Evolutionary conservation across 805 yeast species (phyloP).

Genomic region (Metschnikowia kofuensis): DNA sequence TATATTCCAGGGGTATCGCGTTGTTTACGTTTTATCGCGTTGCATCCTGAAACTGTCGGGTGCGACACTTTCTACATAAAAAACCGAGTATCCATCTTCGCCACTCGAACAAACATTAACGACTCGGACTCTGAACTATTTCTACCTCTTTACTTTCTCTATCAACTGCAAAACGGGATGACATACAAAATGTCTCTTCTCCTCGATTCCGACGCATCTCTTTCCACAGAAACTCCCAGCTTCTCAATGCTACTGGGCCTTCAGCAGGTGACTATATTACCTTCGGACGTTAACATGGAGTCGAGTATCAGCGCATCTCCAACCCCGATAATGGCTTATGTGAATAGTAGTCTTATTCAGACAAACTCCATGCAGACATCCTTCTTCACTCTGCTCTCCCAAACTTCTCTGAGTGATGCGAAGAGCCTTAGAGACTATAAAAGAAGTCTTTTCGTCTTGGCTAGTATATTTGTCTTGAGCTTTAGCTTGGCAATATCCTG

Average conservation of each 20-base stretch:
- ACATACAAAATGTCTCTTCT: conserved; percentile 14
- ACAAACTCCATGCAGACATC: not conserved
- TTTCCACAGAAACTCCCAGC: conserved; percentile 5
- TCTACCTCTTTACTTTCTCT: too few species aligned
- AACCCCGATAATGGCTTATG: not conserved
- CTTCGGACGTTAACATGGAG: conserved; percentile 1
- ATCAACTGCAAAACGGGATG: not conserved
- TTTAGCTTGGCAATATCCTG: not conserved
- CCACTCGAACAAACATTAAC: too few species aligned
- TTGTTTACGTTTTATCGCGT: conserved; percentile 4
- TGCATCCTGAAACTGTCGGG: not conserved
- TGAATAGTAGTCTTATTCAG: not conserved
- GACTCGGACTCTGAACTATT: too few species aligned
- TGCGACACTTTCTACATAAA: conserved; percentile 1
- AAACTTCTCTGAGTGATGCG: conserved; percentile 1
- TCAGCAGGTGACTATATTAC: conserved; percentile 11
- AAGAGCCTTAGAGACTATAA: not conserved
- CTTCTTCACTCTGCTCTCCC: not conserved
- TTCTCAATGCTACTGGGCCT: conserved; percentile 16
- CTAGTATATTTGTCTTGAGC: not conserved
- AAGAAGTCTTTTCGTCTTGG: not conserved
- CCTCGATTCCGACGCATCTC: conserved; percentile 12
- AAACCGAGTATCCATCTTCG: not conserved
- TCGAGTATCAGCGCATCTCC: not conserved
- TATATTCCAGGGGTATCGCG: conserved; percentile 2